Evolutionary conservation across 257 asterid species (phyloP).

Genomic region (Eucommia ulmoides): DNA sequence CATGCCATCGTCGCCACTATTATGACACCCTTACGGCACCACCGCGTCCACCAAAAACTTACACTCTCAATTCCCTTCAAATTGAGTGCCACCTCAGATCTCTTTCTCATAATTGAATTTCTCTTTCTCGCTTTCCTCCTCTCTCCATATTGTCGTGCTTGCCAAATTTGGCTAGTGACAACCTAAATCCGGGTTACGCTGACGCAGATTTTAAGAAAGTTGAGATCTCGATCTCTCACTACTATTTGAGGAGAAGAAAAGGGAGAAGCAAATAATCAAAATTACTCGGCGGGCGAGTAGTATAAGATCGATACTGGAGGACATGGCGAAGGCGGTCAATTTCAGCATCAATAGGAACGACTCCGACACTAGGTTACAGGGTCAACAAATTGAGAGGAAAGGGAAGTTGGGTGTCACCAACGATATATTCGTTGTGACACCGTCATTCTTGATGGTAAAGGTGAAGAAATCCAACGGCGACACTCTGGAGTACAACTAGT

Average conservation of each 20-base stretch:
- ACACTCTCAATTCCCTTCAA: too few relatives aligned
- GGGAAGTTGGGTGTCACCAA: neutral
- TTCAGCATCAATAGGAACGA: neutral
- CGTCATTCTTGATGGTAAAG: constrained; percentile 1
- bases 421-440: neutral
- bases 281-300: neutral
- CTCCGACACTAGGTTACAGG: neutral
- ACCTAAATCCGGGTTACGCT: too few relatives aligned
- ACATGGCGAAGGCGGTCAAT: neutral
- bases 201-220: too few relatives aligned
- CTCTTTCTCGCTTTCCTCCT: too few relatives aligned
- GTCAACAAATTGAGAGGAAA: neutral
- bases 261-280: neutral
- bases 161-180: too few relatives aligned
- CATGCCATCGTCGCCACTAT: too few relatives aligned
- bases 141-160: too few relatives aligned
- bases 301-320: neutral
- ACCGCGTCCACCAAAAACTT: too few relatives aligned
- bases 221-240: neutral
- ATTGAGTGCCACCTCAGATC: too few relatives aligned
- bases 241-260: neutral
- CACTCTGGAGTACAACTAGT: constrained; percentile 1
- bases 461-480: neutral
- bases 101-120: too few relatives aligned
- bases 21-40: too few relatives aligned